phyloP scores from a whole-genome alignment of 768 basidiomycete genomes.

The Tylopilus subfusipes region DNA sequence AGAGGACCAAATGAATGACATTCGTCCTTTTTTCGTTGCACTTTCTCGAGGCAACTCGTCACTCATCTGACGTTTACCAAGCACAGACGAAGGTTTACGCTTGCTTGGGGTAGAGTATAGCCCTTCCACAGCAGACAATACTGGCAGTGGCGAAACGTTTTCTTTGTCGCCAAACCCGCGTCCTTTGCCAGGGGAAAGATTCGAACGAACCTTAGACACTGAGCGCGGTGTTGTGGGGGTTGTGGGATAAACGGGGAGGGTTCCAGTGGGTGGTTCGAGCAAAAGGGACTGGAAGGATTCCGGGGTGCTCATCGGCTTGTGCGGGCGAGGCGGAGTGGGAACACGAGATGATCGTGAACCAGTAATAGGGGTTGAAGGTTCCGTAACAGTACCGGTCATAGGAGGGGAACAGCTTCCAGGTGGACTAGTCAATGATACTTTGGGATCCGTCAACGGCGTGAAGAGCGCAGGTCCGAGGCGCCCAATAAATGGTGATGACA shows the following conservation, averaged over 20 bases:
- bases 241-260: conserved; percentile 23
- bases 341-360: conserved; percentile 19
- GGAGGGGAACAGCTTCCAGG: conserved; percentile 5
- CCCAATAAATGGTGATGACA: conserved; percentile 23
- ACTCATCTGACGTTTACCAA: conserved; percentile 46
- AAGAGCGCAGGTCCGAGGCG: conserved; percentile 31
- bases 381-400: background rate
- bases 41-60: conserved; percentile 34
- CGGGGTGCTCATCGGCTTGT: conserved; percentile 32
- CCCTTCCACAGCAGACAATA: conserved; percentile 44
- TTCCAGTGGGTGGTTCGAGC: conserved; percentile 25
- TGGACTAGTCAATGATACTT: conserved; percentile 2
- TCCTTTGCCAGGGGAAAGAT: conserved; percentile 38
- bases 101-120: conserved; percentile 36
- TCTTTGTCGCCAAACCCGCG: conserved; percentile 51
- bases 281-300: conserved; percentile 31
- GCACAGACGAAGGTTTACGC: conserved; percentile 20
- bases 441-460: conserved; percentile 1
- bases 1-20: conserved; percentile 31
- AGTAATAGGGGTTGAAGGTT: conserved; percentile 29
- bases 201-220: conserved; percentile 12
- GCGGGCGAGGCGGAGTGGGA: conserved; percentile 37
- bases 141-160: conserved; percentile 46
- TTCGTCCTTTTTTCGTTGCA: conserved; percentile 26
- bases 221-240: conserved; percentile 36